phyloP scores from a whole-genome alignment of 768 basidiomycete species.

The Tulasnella sp. region DNA sequence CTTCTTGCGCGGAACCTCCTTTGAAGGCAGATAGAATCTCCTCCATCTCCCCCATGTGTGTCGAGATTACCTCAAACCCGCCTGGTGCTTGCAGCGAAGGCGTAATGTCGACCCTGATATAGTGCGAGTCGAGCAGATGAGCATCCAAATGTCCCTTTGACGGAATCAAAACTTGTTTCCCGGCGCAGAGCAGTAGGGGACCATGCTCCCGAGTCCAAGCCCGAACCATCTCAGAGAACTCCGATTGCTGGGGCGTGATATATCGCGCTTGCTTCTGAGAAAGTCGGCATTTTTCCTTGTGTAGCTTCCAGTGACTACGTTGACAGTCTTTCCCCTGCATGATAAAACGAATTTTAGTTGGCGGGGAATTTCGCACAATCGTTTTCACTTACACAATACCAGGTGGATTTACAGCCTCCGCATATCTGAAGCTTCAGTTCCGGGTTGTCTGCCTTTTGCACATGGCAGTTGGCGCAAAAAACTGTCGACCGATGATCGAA shows the following conservation, averaged over 20 bases:
- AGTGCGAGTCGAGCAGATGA: neutral
- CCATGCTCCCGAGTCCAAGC: neutral
- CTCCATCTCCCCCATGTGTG: neutral
- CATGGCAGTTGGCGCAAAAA: neutral
- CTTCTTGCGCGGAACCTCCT: neutral
- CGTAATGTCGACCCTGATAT: neutral
- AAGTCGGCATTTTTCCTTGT: neutral
- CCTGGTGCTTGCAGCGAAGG: neutral
- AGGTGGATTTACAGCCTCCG: neutral
- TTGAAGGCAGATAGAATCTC: neutral
- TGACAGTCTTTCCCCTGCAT: neutral
- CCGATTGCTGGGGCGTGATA: neutral
- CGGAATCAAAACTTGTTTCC: neutral
- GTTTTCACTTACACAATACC: neutral
- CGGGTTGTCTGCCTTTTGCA: neutral
- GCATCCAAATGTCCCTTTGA: neutral
- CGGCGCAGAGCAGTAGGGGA: neutral
- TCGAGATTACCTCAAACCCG: neutral
- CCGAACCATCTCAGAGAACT: neutral
- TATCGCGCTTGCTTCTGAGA: neutral
- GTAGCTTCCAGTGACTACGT: slow-evolving; percentile 1
- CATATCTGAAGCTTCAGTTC: neutral
- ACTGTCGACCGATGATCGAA: neutral
- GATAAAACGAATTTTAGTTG: neutral
- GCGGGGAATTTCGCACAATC: neutral